Base-by-base conservation (phyloP, 805 yeast genomes). In the Blastobotrys parvus region DNA sequence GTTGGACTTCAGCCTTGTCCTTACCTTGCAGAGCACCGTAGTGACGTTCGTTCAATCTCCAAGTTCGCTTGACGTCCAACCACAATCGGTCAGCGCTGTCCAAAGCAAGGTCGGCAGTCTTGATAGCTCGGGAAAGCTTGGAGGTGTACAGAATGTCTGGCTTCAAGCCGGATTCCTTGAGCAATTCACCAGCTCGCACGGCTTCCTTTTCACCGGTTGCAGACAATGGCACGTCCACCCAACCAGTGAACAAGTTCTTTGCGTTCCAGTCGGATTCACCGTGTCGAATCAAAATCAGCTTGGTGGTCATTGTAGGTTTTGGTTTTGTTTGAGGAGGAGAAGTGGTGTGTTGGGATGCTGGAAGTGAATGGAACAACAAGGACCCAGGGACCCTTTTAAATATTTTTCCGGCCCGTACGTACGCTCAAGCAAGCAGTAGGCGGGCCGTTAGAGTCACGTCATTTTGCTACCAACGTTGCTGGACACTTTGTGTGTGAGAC, bases 181-280 rank as follows among this genome's bases (percentile, higher is more conserved):
- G 74, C 64, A 90, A 74, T 65, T 80, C 87, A 69, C 97, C 97
- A 54, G 97, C 97, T 66, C 84, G 81, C 56, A 72, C 73, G 57
- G 97, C 97, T 74, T 89, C 97, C 65, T 80, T 75, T 65, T 74
- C 78, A 69, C 97, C 97, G 57, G 75, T 69, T 49, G 74, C 88
- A 43, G 90, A 80, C 65, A 89, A 77, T 61, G 77, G 72, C 57
- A 87, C 94, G 69, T 89, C 97, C 51, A 90, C 97, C 97, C 97
- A 89, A 63, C 97, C 97, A 68, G 97, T 89, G 82, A 89, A 89
- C 57, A 89, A 76, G 78, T 89, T 90, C 76, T 87, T 86, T 70
- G 87, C 95, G 71, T 89, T 89, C 97, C 97, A 89, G 69, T 86
- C 97, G 72, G 95, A 85, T 77, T 90, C 95, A 61, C 97, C 97